A percentile compares a stretch with the other conserved stretches of the same genome.
Conservation (phyloP, 495 filamentous ascomycete species). For the Lepraria neglecta region DNA sequence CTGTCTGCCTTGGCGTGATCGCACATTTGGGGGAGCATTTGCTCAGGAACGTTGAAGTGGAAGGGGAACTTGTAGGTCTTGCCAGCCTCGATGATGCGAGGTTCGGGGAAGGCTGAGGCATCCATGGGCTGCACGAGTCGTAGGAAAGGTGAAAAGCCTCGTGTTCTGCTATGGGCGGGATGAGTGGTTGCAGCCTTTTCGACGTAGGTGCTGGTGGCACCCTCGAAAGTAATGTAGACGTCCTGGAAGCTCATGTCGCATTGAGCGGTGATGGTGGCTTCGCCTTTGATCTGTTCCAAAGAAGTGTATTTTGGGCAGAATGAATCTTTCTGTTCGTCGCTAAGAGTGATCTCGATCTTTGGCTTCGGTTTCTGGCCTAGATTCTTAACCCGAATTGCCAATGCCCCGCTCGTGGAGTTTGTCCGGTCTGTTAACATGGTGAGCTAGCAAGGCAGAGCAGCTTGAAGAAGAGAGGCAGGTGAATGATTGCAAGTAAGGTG, state of each 20-base stretch:
- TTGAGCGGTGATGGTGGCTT: conserved; percentile 51
- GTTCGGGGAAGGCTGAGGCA: conserved; percentile 59
- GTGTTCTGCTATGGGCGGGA: conserved; percentile 44
- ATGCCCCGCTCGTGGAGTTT: conserved; percentile 14
- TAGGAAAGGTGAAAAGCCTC: conserved; percentile 61
- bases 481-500: background rate
- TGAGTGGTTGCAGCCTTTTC: conserved; percentile 42
- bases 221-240: conserved; percentile 75
- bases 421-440: conserved; percentile 10
- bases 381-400: conserved; percentile 15
- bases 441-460: background rate
- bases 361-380: conserved; percentile 26
- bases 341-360: conserved; percentile 33
- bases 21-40: conserved; percentile 59
- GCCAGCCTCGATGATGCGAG: conserved; percentile 61
- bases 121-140: conserved; percentile 76
- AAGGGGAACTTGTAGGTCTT: conserved; percentile 71
- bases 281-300: conserved; percentile 53
- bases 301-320: conserved; percentile 52
- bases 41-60: conserved; percentile 76
- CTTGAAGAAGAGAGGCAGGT: background rate
- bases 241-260: conserved; percentile 71
- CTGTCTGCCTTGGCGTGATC: conserved; percentile 48
- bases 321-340: conserved; percentile 30
- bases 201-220: conserved; percentile 49